phyloP scores from a whole-genome alignment of 225 moss, liverwort and hornwort species.

The Straminergon stramineum region DNA sequence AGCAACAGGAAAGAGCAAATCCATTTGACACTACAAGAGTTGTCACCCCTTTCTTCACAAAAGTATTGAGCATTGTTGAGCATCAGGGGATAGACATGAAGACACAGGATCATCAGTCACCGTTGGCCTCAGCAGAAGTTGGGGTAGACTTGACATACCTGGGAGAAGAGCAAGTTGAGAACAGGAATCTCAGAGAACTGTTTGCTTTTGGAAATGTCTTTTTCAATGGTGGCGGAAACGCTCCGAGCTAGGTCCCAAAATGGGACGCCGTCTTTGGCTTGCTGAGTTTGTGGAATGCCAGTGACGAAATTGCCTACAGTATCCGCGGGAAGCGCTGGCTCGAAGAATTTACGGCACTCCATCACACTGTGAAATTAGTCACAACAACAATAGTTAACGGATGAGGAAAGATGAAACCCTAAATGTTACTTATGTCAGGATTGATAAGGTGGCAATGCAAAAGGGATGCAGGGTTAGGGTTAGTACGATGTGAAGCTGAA shows the following conservation, averaged over 20 bases:
- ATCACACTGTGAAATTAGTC: slow-evolving; percentile 26
- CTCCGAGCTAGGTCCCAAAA: slow-evolving; percentile 82
- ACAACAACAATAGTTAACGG: background rate
- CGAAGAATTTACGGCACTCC: slow-evolving; percentile 51
- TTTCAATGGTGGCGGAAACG: slow-evolving; percentile 31
- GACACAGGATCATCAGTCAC: background rate
- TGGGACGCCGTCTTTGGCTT: slow-evolving; percentile 40
- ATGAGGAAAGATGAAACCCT: background rate
- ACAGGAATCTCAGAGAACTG: slow-evolving; percentile 80
- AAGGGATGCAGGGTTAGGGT: background rate
- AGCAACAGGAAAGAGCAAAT: background rate
- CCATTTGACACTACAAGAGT: background rate
- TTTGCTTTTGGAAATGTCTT: slow-evolving; percentile 54
- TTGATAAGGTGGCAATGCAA: background rate
- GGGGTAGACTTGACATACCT: background rate
- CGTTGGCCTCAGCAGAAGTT: background rate
- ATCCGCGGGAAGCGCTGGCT: slow-evolving; percentile 33
- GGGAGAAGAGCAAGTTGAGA: slow-evolving; percentile 76
- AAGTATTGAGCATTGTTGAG: too few species aligned
- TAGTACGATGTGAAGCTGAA: slow-evolving; percentile 64
- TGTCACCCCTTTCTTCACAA: background rate
- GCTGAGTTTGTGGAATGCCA: slow-evolving; percentile 52
- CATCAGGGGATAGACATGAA: background rate
- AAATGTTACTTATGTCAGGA: background rate
- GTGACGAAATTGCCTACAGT: slow-evolving; percentile 54